phyloP scores from a whole-genome alignment of 2,329 filamentous ascomycete species.

The Penicillium sp. region DNA sequence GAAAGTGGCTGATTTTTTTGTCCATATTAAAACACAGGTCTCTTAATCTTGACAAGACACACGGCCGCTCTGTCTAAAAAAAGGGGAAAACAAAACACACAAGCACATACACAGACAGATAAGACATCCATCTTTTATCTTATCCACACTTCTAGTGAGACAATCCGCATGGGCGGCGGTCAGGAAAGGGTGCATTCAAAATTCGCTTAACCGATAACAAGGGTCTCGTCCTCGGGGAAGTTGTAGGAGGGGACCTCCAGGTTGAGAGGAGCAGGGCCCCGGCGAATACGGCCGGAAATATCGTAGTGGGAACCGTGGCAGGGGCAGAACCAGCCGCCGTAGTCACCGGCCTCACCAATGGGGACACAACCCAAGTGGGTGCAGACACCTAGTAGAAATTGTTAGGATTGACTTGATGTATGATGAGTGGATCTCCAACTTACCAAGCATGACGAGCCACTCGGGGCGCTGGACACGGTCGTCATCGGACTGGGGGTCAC shows the following conservation, averaged over 20 bases:
- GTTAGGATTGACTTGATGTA: background rate
- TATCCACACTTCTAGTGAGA: constrained; percentile 19
- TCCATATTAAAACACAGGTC: constrained; percentile 43
- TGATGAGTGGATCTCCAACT: constrained; percentile 14
- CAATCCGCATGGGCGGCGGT: constrained; percentile 7
- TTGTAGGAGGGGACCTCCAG: constrained; percentile 91
- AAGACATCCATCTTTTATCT: constrained; percentile 17
- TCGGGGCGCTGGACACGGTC: constrained; percentile 98
- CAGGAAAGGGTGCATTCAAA: constrained; percentile 12
- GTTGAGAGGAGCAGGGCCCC: constrained; percentile 95
- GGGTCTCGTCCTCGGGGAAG: constrained; percentile 84
- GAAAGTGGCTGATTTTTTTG: constrained; percentile 36
- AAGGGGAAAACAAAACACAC: constrained; percentile 22
- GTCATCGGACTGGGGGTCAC: constrained; percentile 87
- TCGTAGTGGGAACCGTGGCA: constrained; percentile 99
- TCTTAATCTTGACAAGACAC: constrained; percentile 40
- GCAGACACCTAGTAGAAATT: constrained; percentile 74
- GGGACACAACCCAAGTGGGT: constrained; percentile 99
- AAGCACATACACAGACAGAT: constrained; percentile 27
- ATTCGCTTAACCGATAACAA: constrained; percentile 82
- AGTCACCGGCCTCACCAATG: constrained; percentile 98
- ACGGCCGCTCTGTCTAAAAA: constrained; percentile 37
- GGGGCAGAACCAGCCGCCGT: constrained; percentile 98
- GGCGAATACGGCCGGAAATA: constrained; percentile 97
- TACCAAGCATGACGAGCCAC: constrained; percentile 98